Conservation (phyloP, 257 asterid species). For the Solanum pimpinellifolium region DNA sequence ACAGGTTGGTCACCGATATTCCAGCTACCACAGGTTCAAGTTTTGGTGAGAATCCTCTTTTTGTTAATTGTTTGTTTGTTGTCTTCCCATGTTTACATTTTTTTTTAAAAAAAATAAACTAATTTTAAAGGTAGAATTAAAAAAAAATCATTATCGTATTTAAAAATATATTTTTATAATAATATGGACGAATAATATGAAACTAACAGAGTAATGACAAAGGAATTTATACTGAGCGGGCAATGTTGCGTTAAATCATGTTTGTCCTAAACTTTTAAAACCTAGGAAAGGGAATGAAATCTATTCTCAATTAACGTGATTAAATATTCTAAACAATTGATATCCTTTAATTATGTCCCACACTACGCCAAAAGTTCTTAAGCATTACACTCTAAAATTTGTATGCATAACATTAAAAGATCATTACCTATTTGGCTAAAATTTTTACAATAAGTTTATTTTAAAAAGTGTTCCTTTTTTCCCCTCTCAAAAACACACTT, state of each 20-base stretch:
- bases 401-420: background rate
- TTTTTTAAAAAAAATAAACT: too few relatives aligned
- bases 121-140: background rate
- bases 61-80: background rate
- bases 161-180: background rate
- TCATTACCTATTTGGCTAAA: background rate
- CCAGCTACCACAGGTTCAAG: constrained; percentile 63
- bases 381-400: background rate
- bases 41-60: constrained; percentile 34
- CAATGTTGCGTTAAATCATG: background rate
- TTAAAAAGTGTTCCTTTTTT: too few relatives aligned
- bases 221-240: background rate
- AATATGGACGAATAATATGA: background rate
- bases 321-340: background rate
- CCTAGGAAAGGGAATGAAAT: background rate
- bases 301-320: background rate
- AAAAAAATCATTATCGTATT: background rate
- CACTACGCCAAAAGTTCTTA: background rate
- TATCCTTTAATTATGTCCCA: background rate
- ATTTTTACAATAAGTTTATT: background rate
- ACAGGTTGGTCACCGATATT: constrained; percentile 73
- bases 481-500: background rate
- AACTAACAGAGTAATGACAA: background rate
- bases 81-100: background rate
- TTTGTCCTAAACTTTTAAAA: background rate